phyloP scores from a whole-genome alignment of 169 alveolate genomes.

The Plasmodium chabaudi region DNA sequence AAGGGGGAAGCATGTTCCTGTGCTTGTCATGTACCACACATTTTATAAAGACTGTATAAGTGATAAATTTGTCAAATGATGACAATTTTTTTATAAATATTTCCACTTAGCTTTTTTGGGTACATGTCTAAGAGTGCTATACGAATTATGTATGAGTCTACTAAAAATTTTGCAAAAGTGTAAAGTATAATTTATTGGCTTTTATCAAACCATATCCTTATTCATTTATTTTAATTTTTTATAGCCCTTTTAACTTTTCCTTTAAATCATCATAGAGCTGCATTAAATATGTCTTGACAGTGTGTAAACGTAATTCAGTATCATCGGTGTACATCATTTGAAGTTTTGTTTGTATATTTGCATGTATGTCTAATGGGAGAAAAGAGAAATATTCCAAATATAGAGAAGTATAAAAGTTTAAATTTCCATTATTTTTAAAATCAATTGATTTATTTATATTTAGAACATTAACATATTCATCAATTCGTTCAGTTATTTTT shows the following conservation, averaged over 20 bases:
- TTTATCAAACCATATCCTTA: not conserved
- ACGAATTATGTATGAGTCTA: too few relatives aligned
- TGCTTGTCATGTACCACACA: too few relatives aligned
- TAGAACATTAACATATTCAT: conserved; percentile 53
- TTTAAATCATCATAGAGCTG: conserved; percentile 55
- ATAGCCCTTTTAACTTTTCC: conserved; percentile 27
- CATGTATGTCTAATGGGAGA: conserved; percentile 45
- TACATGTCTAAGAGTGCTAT: too few relatives aligned
- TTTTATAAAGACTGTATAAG: too few relatives aligned
- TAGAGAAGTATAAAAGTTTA: conserved; percentile 45
- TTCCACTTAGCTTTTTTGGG: too few relatives aligned
- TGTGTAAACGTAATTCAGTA: conserved; percentile 48
- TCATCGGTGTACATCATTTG: conserved; percentile 69
- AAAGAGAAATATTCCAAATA: conserved; percentile 67
- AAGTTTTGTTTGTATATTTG: conserved; percentile 52
- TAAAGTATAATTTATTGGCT: too few relatives aligned
- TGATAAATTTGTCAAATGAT: too few relatives aligned
- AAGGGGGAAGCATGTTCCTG: too few relatives aligned
- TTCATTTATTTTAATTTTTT: not conserved
- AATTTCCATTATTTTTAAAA: conserved; percentile 3
- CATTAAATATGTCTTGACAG: conserved; percentile 44
- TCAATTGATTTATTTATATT: conserved; percentile 47
- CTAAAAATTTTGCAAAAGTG: too few relatives aligned
- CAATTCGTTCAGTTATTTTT: conserved; percentile 56
- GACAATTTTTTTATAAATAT: too few relatives aligned